Percentiles rank a stretch among this genome's conserved stretches.
phyloP scores from a whole-genome alignment of 2,329 filamentous ascomycete species.

The Verticillium nubilum region DNA sequence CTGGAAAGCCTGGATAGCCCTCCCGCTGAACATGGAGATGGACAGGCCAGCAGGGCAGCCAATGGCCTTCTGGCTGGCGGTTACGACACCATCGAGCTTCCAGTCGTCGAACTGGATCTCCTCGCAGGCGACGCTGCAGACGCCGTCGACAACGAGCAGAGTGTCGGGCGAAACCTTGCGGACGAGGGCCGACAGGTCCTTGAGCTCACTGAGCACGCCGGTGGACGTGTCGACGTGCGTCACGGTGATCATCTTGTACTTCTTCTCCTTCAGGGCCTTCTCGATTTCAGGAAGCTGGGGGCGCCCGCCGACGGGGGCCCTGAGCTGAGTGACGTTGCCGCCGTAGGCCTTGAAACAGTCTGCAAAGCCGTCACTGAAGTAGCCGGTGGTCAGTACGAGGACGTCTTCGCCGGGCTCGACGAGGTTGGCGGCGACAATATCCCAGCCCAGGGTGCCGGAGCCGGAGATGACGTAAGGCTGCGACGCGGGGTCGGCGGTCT shows the following conservation, averaged over 20 bases:
- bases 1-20: conserved; percentile 77
- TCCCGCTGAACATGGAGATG: conserved; percentile 88
- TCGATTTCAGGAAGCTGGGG: conserved; percentile 86
- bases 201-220: conserved; percentile 87
- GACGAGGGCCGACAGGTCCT: conserved; percentile 76
- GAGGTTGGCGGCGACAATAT: conserved; percentile 90
- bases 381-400: conserved; percentile 90
- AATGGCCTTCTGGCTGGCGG: conserved; percentile 94
- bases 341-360: conserved; percentile 91
- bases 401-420: conserved; percentile 85
- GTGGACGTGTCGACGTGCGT: conserved; percentile 98
- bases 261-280: conserved; percentile 79
- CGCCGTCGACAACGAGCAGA: conserved; percentile 86
- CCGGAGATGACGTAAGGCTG: conserved; percentile 94
- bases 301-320: conserved; percentile 80
- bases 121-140: conserved; percentile 94
- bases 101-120: conserved; percentile 95
- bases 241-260: conserved; percentile 90
- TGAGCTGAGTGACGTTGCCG: conserved; percentile 82
- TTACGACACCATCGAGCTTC: conserved; percentile 88
- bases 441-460: conserved; percentile 94
- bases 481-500: conserved; percentile 72
- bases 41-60: conserved; percentile 90
- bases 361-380: conserved; percentile 93
- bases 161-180: conserved; percentile 86